phyloP scores from a whole-genome alignment of 495 filamentous ascomycete genomes.

The Xylaria bambusicola region DNA sequence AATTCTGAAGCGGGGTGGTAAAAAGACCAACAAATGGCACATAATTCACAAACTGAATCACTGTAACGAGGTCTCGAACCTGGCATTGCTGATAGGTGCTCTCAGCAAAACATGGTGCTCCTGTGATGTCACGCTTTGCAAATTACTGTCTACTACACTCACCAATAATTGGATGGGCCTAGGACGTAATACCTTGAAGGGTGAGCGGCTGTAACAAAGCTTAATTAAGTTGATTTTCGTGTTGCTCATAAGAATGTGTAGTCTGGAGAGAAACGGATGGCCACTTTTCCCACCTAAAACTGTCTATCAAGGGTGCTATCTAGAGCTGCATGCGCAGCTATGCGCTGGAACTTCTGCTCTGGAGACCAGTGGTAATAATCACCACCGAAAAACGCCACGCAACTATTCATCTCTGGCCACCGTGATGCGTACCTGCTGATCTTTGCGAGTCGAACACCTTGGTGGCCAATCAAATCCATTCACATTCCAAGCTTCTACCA shows the following conservation, averaged over 20 bases:
- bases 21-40: no score
- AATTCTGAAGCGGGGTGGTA: no score
- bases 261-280: constrained; percentile 8
- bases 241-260: constrained; percentile 8
- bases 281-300: constrained; percentile 23
- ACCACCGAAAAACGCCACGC: constrained; percentile 21
- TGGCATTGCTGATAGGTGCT: no score
- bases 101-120: no score
- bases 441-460: constrained; percentile 28
- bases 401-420: constrained; percentile 21
- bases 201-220: no score
- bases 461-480: constrained; percentile 21
- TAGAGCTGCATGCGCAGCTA: constrained; percentile 34
- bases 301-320: constrained; percentile 39
- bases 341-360: constrained; percentile 24
- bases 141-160: no score
- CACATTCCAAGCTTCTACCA: constrained; percentile 3
- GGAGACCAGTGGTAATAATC: constrained; percentile 26
- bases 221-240: constrained; percentile 4
- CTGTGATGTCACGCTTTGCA: no score
- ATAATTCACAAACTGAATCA: no score
- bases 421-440: constrained; percentile 23
- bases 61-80: no score
- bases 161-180: no score
- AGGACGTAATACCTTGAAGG: no score